Base-by-base conservation (phyloP, 2,329 filamentous ascomycete genomes). In the Cladophialophora immunda region DNA sequence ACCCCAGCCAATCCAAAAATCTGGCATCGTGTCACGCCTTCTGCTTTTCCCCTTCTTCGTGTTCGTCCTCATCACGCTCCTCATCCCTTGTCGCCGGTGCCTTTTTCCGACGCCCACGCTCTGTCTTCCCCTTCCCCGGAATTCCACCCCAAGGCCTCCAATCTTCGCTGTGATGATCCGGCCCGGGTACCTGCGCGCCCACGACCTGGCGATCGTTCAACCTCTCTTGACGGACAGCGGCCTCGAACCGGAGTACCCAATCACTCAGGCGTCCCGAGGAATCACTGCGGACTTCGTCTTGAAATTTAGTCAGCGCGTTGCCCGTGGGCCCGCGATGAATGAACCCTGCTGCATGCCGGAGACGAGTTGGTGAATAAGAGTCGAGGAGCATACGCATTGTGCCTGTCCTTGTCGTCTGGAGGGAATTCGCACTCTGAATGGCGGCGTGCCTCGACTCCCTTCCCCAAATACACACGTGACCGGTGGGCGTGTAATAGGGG, bases 401-500 rank as follows among this genome's bases (percentile, higher is more conserved):
- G 15, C 62, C 65, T 9, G 64, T 41, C 13, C 41, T 60, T 22
- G 66, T 70, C 34, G 58, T 66, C 36, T 70, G 68, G 17, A 50
- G 41, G 9, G 58, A 58, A 36, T 68, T 70, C 7, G 62, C 60
- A 8, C 59, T 64, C 6, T 53, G 19, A 11, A 70, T 64, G 17
- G 68, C 68, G 17, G 53, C 45, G 22, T 60, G 32, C 27, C 68
- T 63, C 25, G 58, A 61, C 38, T 68, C 63, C 53, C 61, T 55
- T 9, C 58, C 58, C 25, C 36, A 47, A 5, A 71, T 19, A 11
- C 55, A 50, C 9, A 86, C 76, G n/a, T 73, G 62, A 0, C 84
- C 84, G 0, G 75, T 76, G 1, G 73, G 68, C 0, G 77, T 80
- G 34, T 68, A 73, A 68, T 84, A 83, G 30, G 62, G 57, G 9